Percentiles rank a stretch among this genome's conserved stretches.
Evolutionary conservation across 345 rosid genomes (phyloP).

Genomic region (Populus tremula): DNA sequence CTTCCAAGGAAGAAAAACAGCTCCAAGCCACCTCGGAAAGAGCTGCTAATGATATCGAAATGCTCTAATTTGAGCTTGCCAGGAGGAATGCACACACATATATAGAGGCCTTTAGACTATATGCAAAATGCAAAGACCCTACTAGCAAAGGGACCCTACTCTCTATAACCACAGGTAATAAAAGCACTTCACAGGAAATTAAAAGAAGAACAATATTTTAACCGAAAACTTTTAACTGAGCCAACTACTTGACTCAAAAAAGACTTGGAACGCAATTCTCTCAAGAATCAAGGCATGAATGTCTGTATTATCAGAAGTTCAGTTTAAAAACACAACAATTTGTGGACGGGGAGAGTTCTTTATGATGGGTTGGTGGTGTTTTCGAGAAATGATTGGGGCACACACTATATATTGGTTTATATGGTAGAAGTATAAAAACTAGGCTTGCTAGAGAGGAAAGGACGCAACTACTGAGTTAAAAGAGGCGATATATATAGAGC

Average conservation of each 20-base stretch:
- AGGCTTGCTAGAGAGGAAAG: constrained; percentile 8
- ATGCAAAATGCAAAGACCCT: constrained; percentile 5
- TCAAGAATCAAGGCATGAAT: constrained; percentile 9
- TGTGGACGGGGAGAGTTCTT: constrained; percentile 12
- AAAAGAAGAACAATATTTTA: not conserved
- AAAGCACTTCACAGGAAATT: constrained; percentile 10
- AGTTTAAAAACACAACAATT: not conserved
- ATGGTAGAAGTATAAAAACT: constrained; percentile 11
- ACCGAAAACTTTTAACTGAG: constrained; percentile 9
- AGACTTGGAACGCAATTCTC: not conserved
- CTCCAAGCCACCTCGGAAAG: constrained; percentile 4
- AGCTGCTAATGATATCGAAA: constrained; percentile 12
- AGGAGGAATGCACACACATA: constrained; percentile 18
- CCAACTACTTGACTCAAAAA: constrained; percentile 2
- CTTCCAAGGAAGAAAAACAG: not conserved
- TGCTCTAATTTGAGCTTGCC: constrained; percentile 17
- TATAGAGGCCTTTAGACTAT: constrained; percentile 14
- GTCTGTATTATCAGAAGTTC: not conserved
- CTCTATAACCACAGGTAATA: constrained; percentile 8
- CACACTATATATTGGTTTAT: not conserved
- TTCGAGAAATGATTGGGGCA: constrained; percentile 38
- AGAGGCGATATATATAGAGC: constrained; percentile 23
- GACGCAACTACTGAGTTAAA: constrained; percentile 26
- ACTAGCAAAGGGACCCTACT: constrained; percentile 21
- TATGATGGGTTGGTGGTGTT: constrained; percentile 6